Evolutionary conservation across 2,329 filamentous ascomycete genomes (phyloP).

Genomic region (Colletotrichum sp.): DNA sequence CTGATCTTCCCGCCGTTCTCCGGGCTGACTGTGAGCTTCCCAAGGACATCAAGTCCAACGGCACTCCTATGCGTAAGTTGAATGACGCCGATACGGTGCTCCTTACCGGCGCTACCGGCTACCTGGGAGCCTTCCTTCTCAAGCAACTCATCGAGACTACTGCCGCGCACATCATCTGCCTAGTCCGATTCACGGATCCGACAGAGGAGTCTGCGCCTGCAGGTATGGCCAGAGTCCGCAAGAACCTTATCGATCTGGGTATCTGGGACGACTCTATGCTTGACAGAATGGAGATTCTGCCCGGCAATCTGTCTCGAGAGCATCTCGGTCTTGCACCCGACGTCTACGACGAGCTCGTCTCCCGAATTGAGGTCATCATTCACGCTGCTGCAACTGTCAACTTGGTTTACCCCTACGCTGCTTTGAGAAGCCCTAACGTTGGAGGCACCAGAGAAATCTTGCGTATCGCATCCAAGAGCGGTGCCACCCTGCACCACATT

Average conservation of each 20-base stretch:
- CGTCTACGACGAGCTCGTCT: slow-evolving; percentile 68
- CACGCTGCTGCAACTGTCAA: slow-evolving; percentile 83
- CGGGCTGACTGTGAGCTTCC: slow-evolving; percentile 71
- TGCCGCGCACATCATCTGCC: slow-evolving; percentile 71
- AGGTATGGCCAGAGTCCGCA: slow-evolving; percentile 74
- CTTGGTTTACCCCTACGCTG: slow-evolving; percentile 81
- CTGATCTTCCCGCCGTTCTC: slow-evolving; percentile 74
- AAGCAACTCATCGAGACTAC: slow-evolving; percentile 72
- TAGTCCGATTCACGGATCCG: slow-evolving; percentile 76
- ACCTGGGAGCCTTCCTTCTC: slow-evolving; percentile 77
- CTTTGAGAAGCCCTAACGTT: slow-evolving; percentile 75
- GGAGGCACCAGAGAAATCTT: slow-evolving; percentile 80
- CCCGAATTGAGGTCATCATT: slow-evolving; percentile 73
- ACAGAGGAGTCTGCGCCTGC: slow-evolving; percentile 67
- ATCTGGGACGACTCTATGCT: slow-evolving; percentile 80
- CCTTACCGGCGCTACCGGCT: slow-evolving; percentile 78
- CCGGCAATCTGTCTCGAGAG: slow-evolving; percentile 73
- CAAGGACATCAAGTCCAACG: slow-evolving; percentile 68
- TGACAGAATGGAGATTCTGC: slow-evolving; percentile 77
- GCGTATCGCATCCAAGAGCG: slow-evolving; percentile 69
- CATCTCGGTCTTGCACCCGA: slow-evolving; percentile 71
- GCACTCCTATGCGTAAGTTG: slow-evolving; percentile 60
- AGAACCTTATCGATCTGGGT: slow-evolving; percentile 78
- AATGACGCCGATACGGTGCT: slow-evolving; percentile 72
- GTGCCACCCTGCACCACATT: slow-evolving; percentile 77